Percentiles rank a stretch among this genome's conserved stretches.
These are phyloP conservation scores for Coelastrella sp. DNA, from an alignment of 139 green algal species.

Conservation along the genomic window DNA sequence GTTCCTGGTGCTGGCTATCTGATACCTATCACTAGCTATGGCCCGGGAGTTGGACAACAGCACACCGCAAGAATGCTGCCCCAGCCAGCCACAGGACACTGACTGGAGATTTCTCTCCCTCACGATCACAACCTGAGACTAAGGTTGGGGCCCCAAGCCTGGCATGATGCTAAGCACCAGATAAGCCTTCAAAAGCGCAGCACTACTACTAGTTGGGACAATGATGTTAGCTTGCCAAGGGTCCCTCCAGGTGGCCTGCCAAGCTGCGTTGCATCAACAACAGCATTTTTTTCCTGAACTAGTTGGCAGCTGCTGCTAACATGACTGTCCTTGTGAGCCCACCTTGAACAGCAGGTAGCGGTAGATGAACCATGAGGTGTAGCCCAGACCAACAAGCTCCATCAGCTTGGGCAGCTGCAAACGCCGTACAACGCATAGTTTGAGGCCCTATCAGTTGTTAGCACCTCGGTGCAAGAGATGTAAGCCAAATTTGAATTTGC, in stretches of 20 bases:
- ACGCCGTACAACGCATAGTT: background rate
- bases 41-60: too few species aligned
- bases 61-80: too few species aligned
- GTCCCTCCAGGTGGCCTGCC: background rate
- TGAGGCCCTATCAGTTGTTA: too few species aligned
- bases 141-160: too few species aligned
- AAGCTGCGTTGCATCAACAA: background rate
- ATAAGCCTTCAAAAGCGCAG: too few species aligned
- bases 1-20: too few species aligned
- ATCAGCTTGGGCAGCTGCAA: conserved; percentile 96
- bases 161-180: too few species aligned
- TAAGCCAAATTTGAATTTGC: background rate
- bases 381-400: conserved; percentile 97
- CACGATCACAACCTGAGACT: too few species aligned
- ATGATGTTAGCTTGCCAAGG: background rate
- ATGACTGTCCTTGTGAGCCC: background rate
- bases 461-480: too few species aligned
- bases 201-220: background rate
- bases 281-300: background rate
- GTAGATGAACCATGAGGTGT: conserved; percentile 98
- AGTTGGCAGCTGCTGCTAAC: background rate
- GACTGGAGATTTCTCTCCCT: too few species aligned
- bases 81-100: too few species aligned
- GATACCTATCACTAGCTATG: too few species aligned
- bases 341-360: conserved; percentile 99